A percentile compares a stretch with the other conserved stretches of the same genome.
phyloP scores from a whole-genome alignment of 495 filamentous ascomycete species.

The Daldinia vernicosa region DNA sequence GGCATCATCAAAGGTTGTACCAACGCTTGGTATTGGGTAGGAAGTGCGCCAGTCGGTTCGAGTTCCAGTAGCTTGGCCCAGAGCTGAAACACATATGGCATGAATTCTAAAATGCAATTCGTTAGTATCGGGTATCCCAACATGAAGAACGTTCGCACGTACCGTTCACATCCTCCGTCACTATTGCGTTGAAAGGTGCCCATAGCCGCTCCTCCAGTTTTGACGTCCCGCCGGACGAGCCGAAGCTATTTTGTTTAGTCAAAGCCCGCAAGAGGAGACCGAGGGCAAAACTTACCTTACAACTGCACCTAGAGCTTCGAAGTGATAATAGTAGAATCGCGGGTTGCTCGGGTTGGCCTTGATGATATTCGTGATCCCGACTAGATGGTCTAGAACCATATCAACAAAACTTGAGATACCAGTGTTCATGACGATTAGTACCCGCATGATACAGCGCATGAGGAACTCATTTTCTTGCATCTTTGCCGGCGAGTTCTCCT shows the following conservation, averaged over 20 bases:
- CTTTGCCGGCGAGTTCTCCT: conserved; percentile 82
- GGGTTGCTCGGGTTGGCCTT: conserved; percentile 95
- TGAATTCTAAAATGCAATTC: conserved; percentile 72
- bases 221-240: conserved; percentile 61
- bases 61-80: conserved; percentile 88
- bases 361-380: conserved; percentile 88
- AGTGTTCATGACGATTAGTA: conserved; percentile 90
- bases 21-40: conserved; percentile 78
- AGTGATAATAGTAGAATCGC: conserved; percentile 97
- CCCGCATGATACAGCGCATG: conserved; percentile 98
- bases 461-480: conserved; percentile 99
- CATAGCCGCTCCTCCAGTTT: conserved; percentile 83
- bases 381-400: conserved; percentile 75
- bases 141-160: conserved; percentile 32
- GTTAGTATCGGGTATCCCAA: conserved; percentile 26
- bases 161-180: conserved; percentile 84
- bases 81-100: conserved; percentile 95
- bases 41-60: conserved; percentile 75
- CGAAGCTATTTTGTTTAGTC: conserved; percentile 65
- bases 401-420: conserved; percentile 74
- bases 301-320: conserved; percentile 94
- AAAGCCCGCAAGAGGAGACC: not conserved
- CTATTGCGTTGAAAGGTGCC: conserved; percentile 75
- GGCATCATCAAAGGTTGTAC: conserved; percentile 78
- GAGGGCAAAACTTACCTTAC: conserved; percentile 65